phyloP scores from a whole-genome alignment of 148 eudicot species.

The Rhododendron kiyosumense region DNA sequence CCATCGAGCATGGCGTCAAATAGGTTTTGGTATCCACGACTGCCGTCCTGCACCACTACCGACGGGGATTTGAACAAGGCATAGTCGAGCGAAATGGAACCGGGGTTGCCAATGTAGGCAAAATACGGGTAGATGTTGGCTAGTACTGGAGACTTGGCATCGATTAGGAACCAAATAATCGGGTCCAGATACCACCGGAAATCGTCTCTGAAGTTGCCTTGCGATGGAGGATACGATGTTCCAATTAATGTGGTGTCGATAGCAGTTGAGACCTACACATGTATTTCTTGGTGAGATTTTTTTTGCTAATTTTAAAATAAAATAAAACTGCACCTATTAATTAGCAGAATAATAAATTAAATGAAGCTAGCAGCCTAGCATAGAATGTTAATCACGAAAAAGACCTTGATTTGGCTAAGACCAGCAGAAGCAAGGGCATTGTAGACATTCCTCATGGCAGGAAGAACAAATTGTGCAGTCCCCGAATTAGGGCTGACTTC shows the following conservation, averaged over 20 bases:
- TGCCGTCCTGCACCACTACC: conserved; percentile 12
- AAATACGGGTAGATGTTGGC: conserved; percentile 12
- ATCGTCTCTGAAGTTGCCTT: conserved; percentile 7
- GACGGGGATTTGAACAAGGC: background rate
- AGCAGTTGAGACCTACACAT: conserved; percentile 8
- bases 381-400: too few relatives aligned
- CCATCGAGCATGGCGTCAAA: conserved; percentile 8
- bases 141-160: background rate
- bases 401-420: conserved; percentile 1
- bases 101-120: background rate
- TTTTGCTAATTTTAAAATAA: too few relatives aligned
- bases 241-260: background rate
- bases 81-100: background rate
- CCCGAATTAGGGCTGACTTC: conserved; percentile 3
- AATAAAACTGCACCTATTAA: too few relatives aligned
- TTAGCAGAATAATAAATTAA: too few relatives aligned
- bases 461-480: conserved; percentile 6
- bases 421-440: conserved; percentile 6
- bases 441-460: conserved; percentile 5
- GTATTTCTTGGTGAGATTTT: too few relatives aligned
- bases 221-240: conserved; percentile 4
- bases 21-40: conserved; percentile 1
- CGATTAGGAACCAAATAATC: background rate
- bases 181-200: background rate
- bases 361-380: too few relatives aligned